A percentile compares a stretch with the other conserved stretches of the same genome.
phyloP scores from a whole-genome alignment of 805 yeast genomes.

The Myxozyma geophila region DNA sequence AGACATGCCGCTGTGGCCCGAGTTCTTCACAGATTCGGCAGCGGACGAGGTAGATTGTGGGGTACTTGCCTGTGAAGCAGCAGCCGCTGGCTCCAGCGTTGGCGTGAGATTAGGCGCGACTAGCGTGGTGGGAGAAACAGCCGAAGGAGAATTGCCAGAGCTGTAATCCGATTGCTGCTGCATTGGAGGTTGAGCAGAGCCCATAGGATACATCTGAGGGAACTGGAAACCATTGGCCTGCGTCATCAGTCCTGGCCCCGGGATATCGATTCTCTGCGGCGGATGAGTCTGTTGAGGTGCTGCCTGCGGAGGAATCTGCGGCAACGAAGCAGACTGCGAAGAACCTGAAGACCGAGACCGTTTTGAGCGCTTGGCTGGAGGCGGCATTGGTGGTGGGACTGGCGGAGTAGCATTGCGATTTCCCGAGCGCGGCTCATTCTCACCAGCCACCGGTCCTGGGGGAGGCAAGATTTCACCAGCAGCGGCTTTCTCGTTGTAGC shows the following conservation, averaged over 20 bases:
- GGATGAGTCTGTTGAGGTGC: not conserved
- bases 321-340: conserved; percentile 9
- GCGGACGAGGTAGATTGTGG: conserved; percentile 28
- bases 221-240: conserved; percentile 1
- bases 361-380: conserved; percentile 34
- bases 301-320: conserved; percentile 2
- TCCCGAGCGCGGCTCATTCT: conserved; percentile 3
- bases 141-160: conserved; percentile 14
- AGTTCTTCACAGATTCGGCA: conserved; percentile 14
- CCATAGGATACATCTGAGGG: conserved; percentile 14
- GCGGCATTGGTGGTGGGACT: conserved; percentile 35
- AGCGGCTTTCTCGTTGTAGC: conserved; percentile 41
- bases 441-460: conserved; percentile 11
- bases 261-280: not conserved
- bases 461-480: conserved; percentile 34
- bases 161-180: conserved; percentile 3
- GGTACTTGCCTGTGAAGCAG: conserved; percentile 29
- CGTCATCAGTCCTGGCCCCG: not conserved
- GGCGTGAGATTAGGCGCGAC: conserved; percentile 8
- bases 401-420: conserved; percentile 30
- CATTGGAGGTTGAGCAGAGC: not conserved
- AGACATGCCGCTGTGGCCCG: conserved; percentile 22
- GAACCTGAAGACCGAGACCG: conserved; percentile 10
- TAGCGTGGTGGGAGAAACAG: conserved; percentile 18
- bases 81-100: not conserved